These are phyloP conservation scores for Lactifluus piperatus DNA, from an alignment of 768 basidiomycete species.

Conservation along the genomic window DNA sequence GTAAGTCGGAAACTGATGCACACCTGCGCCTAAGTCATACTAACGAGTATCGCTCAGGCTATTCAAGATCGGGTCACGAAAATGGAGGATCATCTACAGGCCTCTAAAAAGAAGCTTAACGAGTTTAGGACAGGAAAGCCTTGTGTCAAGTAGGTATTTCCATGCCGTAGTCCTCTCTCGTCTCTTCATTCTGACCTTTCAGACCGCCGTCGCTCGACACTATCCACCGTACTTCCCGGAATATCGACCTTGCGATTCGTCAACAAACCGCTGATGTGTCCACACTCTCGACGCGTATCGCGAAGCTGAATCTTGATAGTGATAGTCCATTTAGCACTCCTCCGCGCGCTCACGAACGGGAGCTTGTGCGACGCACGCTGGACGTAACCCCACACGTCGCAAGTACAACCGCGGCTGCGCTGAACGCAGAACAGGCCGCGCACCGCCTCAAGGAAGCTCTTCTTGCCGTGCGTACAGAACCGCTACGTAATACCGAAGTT, in stretches of 20 bases:
- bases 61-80: slow-evolving; percentile 15
- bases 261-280: slow-evolving; percentile 51
- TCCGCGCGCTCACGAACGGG: slow-evolving; percentile 5
- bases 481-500: slow-evolving; percentile 56
- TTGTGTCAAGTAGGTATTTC: background rate
- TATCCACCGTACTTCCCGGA: slow-evolving; percentile 74
- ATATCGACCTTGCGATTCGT: slow-evolving; percentile 66
- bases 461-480: slow-evolving; percentile 48
- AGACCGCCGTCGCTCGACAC: slow-evolving; percentile 83
- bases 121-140: slow-evolving; percentile 17
- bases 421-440: slow-evolving; percentile 73
- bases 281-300: slow-evolving; percentile 42
- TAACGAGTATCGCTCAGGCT: background rate
- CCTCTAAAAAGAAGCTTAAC: slow-evolving; percentile 15
- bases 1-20: slow-evolving; percentile 34
- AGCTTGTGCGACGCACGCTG: slow-evolving; percentile 8
- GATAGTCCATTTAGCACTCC: slow-evolving; percentile 30
- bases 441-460: slow-evolving; percentile 62
- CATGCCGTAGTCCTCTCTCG: background rate
- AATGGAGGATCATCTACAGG: slow-evolving; percentile 16
- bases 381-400: slow-evolving; percentile 56
- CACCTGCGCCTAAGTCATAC: background rate
- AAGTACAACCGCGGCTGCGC: slow-evolving; percentile 65
- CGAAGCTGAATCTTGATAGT: slow-evolving; percentile 38
- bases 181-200: slow-evolving; percentile 6